A percentile compares a stretch with the other conserved stretches of the same genome.
Conservation (phyloP, 75 land plant genomes). For the Gnetum montanum region DNA sequence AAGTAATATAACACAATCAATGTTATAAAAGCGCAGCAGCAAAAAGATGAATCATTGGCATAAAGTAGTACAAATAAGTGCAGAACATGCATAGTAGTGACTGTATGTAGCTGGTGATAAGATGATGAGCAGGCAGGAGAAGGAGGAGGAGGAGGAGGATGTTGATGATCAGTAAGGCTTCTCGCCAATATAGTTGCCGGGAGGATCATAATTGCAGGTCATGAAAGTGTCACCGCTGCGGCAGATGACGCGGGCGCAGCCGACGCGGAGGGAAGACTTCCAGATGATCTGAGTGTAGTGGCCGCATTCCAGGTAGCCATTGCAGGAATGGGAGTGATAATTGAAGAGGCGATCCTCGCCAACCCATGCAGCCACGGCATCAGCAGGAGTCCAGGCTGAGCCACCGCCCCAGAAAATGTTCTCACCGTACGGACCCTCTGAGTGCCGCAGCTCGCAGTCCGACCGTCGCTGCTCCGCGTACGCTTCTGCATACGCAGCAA, state of each 20-base stretch:
- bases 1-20: no score
- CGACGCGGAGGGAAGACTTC: constrained; percentile 24
- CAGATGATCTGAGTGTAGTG: constrained; percentile 61
- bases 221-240: constrained; percentile 24
- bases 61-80: no score
- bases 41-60: no score
- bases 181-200: constrained; percentile 44
- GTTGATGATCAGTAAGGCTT: constrained; percentile 40
- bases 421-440: no score
- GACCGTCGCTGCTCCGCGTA: no score
- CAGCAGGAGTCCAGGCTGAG: constrained; percentile 7
- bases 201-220: constrained; percentile 53
- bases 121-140: no score
- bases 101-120: no score
- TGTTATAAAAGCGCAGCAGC: no score
- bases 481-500: no score
- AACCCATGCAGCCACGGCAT: constrained; percentile 41
- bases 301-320: constrained; percentile 24
- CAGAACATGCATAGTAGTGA: no score
- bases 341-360: constrained; percentile 28
- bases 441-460: no score
- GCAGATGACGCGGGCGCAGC: constrained; percentile 43
- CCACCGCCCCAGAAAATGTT: constrained; percentile 30
- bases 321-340: constrained; percentile 32
- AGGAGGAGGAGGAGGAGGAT: no score